phyloP scores from a whole-genome alignment of 768 basidiomycete genomes.

The Termitomyces sp. region DNA sequence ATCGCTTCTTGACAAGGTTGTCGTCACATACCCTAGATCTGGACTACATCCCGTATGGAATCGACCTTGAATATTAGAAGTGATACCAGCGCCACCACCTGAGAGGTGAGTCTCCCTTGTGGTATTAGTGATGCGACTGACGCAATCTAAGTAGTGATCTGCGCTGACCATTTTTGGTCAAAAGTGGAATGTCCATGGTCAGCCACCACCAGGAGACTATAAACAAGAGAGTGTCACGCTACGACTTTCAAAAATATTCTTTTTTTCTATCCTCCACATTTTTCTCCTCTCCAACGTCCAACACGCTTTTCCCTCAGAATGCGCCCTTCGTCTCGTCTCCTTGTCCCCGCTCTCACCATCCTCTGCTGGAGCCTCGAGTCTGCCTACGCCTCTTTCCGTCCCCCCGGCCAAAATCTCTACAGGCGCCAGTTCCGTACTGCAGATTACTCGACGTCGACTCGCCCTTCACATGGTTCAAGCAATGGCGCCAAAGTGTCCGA shows the following conservation, averaged over 20 bases:
- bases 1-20: neutral
- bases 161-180: conserved; percentile 1
- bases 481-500: too few relatives aligned
- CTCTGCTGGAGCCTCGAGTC: conserved; percentile 10
- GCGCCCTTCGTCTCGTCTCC: conserved; percentile 7
- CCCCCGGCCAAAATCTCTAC: too few relatives aligned
- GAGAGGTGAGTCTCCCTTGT: too few relatives aligned
- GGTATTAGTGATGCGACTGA: neutral
- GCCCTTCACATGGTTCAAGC: too few relatives aligned
- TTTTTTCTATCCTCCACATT: neutral
- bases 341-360: conserved; percentile 10
- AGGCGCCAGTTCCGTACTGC: too few relatives aligned
- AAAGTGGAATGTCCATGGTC: neutral
- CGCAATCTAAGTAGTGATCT: neutral
- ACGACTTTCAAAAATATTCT: neutral
- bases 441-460: too few relatives aligned
- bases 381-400: neutral
- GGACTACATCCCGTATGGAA: neutral
- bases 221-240: neutral
- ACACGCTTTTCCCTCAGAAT: conserved; percentile 3
- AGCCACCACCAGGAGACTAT: neutral
- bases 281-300: neutral
- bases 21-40: neutral
- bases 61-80: neutral
- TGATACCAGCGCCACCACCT: neutral